Conservation (phyloP, 2,329 filamentous ascomycete species). For the Talaromyces sp. region DNA sequence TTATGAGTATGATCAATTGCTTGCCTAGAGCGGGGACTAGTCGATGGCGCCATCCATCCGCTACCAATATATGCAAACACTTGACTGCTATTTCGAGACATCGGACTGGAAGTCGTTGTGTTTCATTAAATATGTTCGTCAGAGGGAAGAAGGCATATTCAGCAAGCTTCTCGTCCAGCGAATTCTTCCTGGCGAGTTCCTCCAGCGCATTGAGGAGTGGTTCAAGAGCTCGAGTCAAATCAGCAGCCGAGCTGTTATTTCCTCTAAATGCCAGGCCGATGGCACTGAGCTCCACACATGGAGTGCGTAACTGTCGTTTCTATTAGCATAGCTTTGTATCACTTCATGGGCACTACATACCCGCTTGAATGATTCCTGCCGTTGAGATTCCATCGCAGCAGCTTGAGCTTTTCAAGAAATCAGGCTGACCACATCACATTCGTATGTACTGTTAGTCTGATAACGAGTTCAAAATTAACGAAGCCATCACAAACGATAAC, state of each 20-base stretch:
- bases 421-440: not conserved
- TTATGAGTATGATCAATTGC: conserved; percentile 82
- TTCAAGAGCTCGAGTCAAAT: conserved; percentile 54
- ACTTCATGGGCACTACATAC: conserved; percentile 26
- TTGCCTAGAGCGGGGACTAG: conserved; percentile 74
- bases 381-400: conserved; percentile 37
- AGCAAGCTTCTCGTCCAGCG: conserved; percentile 77
- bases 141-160: conserved; percentile 96
- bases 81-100: conserved; percentile 73
- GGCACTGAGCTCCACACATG: conserved; percentile 62
- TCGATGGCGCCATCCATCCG: conserved; percentile 74
- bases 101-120: conserved; percentile 70
- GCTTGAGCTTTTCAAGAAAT: not conserved
- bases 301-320: conserved; percentile 55
- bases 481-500: not conserved
- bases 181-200: conserved; percentile 43
- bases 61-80: conserved; percentile 73
- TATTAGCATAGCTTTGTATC: conserved; percentile 22
- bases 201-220: conserved; percentile 43
- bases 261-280: conserved; percentile 55
- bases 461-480: not conserved
- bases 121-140: conserved; percentile 79
- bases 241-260: conserved; percentile 46
- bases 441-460: not conserved
- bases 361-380: conserved; percentile 47